Evolutionary conservation across 148 eudicot genomes (phyloP), one percentile per base, ranked within the genome.

Genomic region (Linanthus parryae): DNA sequence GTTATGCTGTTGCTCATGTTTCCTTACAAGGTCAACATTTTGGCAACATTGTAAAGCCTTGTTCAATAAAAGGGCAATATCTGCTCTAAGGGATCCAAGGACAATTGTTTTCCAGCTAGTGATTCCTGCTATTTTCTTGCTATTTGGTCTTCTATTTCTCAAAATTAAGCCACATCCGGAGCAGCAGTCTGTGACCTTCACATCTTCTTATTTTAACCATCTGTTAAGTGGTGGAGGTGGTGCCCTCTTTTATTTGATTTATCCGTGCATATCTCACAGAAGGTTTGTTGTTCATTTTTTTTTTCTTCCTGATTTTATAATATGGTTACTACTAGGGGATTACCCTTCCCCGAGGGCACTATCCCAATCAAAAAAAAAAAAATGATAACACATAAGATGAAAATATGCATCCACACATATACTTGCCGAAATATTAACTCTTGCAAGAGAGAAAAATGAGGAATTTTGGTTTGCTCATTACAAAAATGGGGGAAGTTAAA

Each of bases 41-140:
- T 94, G 96, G 96, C 74, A 65, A 61, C 99, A 94, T 61, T 77
- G 80, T 14, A 94, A 73, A 67, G 99, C 99, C 18, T 68, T 94
- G 62, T 56, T 94, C 48, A 77, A 68, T 28, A 94, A 94, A 77
- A 85, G 95, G 68, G 95, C 95, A 39, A 69, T 76, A 35, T 79
- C 88, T 46, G 88, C 95, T 62, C 73, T 75, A 60, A 82, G 99
- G 65, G 99, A 94, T 65, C 70, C 64, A 64, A 94, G 82, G 62
- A 94, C 92, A 29, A 78, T 94, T 58, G 86, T 88, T 51, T 94
- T 88, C 61, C 99, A 94, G 83, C 76, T 94, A 34, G 43, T 94
- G 53, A 88, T 94, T 62, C 99, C 99, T 48, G 95, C 82, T 35
- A 27, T 78, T 42, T 94, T 94, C 65, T 67, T 94, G 78, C 62